Conservation (phyloP, 2,329 filamentous ascomycete genomes). For the Cladobotryum protrusum region DNA sequence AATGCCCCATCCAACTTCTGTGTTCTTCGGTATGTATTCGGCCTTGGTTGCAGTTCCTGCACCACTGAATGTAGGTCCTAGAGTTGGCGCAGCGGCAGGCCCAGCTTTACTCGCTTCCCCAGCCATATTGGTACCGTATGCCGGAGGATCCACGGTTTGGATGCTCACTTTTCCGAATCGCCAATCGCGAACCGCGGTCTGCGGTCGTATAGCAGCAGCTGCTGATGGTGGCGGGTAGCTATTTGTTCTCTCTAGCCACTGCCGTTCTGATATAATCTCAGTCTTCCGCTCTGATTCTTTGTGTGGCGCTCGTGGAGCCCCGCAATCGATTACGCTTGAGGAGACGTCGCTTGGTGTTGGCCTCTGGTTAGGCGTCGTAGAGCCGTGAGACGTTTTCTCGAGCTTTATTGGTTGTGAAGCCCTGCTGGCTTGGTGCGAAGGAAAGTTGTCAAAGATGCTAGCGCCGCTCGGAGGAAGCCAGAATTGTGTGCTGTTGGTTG, state of each 20-base stretch:
- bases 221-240: conserved; percentile 39
- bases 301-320: conserved; percentile 31
- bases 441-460: conserved; percentile 51
- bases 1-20: conserved; percentile 83
- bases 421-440: conserved; percentile 33
- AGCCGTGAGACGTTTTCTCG: conserved; percentile 14
- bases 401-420: not conserved
- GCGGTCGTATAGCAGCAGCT: conserved; percentile 38
- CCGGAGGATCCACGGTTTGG: conserved; percentile 67
- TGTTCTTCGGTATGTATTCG: conserved; percentile 64
- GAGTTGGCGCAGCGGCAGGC: conserved; percentile 43
- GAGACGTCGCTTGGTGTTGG: conserved; percentile 9
- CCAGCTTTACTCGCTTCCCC: conserved; percentile 35
- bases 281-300: conserved; percentile 28
- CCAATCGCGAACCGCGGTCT: conserved; percentile 61
- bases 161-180: conserved; percentile 73
- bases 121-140: conserved; percentile 25
- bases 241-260: conserved; percentile 33
- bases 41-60: conserved; percentile 77
- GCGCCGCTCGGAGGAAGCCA: conserved; percentile 47
- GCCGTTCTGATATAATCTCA: conserved; percentile 34
- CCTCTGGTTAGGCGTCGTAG: conserved; percentile 1
- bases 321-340: conserved; percentile 44
- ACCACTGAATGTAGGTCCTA: conserved; percentile 50
- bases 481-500: conserved; percentile 21